phyloP scores from a whole-genome alignment of 1,284 basidiomycete species.

The Ceratobasidium sp. region DNA sequence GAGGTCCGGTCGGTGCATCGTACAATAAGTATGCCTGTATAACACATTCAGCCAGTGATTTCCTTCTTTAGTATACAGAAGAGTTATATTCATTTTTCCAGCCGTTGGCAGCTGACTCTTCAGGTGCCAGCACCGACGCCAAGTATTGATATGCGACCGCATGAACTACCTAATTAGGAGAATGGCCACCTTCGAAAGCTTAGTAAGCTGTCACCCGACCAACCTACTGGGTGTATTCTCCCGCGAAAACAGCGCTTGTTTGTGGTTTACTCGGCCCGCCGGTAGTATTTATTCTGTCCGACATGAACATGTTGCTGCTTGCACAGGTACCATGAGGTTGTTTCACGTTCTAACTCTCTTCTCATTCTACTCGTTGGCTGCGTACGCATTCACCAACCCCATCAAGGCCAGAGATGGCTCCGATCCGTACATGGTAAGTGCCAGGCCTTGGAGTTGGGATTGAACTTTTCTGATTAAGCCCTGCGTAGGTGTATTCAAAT shows the following conservation, averaged over 20 bases:
- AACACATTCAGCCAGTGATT: no score
- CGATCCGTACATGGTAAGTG: slow-evolving; percentile 51
- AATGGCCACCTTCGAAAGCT: not conserved
- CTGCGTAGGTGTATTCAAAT: slow-evolving; percentile 49
- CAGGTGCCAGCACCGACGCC: no score
- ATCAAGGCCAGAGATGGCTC: slow-evolving; percentile 51
- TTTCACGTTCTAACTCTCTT: not conserved
- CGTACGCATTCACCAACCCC: slow-evolving; percentile 39
- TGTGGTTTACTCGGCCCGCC: not conserved
- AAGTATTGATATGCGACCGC: no score
- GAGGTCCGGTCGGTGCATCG: no score
- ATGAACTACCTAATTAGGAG: no score
- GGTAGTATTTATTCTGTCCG: not conserved
- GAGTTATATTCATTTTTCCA: no score
- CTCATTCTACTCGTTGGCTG: slow-evolving; percentile 6
- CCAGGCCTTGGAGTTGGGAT: not conserved
- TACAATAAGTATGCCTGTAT: no score
- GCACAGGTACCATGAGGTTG: slow-evolving; percentile 1
- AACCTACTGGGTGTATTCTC: not conserved
- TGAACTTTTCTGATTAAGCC: not conserved
- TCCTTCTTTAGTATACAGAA: no score
- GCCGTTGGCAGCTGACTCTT: no score
- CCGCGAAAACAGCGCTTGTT: slow-evolving; percentile 2
- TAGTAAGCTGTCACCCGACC: slow-evolving; percentile 2
- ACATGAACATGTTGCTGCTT: not conserved